These are phyloP conservation scores for Hypoxylon crocopeplum DNA, from an alignment of 495 filamentous ascomycete genomes.

Conservation along the genomic window DNA sequence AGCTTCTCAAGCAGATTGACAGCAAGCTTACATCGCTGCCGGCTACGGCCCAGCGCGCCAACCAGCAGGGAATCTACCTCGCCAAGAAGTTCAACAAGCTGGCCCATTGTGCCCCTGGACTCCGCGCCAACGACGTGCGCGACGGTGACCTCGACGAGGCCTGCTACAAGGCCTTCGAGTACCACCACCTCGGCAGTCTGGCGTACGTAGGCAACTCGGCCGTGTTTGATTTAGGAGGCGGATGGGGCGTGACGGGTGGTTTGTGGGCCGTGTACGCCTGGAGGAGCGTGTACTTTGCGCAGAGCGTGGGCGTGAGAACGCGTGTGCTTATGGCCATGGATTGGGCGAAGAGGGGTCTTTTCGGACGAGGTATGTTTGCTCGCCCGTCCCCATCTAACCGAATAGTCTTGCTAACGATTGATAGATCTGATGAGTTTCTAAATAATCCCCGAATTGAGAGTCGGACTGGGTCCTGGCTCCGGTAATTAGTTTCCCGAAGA, in stretches of 20 bases:
- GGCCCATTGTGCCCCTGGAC: constrained; percentile 76
- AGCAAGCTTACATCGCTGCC: constrained; percentile 85
- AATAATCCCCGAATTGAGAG: background rate
- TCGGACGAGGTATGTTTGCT: constrained; percentile 83
- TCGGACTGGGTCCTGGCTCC: too few relatives aligned
- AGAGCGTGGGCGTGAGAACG: constrained; percentile 94
- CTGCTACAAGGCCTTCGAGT: constrained; percentile 95
- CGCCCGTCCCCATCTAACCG: background rate
- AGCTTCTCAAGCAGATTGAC: constrained; percentile 89
- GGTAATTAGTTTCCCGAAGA: background rate
- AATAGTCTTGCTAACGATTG: constrained; percentile 39
- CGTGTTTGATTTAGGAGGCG: constrained; percentile 82
- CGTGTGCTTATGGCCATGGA: constrained; percentile 94
- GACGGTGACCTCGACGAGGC: constrained; percentile 93
- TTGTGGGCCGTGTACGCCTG: constrained; percentile 95
- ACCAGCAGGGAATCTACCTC: constrained; percentile 95
- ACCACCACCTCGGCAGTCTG: constrained; percentile 87
- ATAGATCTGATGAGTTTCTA: constrained; percentile 74
- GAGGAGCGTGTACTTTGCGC: constrained; percentile 96
- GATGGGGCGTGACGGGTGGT: constrained; percentile 81
- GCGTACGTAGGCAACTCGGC: constrained; percentile 97
- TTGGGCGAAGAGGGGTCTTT: constrained; percentile 93
- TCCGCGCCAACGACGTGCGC: constrained; percentile 77
- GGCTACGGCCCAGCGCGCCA: constrained; percentile 93
- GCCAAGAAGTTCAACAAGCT: constrained; percentile 94